Percentiles rank a stretch among this genome's conserved stretches.
Conservation (phyloP, 192 early-diverging fungal species). For the Phycomyces blakesleeanus region DNA sequence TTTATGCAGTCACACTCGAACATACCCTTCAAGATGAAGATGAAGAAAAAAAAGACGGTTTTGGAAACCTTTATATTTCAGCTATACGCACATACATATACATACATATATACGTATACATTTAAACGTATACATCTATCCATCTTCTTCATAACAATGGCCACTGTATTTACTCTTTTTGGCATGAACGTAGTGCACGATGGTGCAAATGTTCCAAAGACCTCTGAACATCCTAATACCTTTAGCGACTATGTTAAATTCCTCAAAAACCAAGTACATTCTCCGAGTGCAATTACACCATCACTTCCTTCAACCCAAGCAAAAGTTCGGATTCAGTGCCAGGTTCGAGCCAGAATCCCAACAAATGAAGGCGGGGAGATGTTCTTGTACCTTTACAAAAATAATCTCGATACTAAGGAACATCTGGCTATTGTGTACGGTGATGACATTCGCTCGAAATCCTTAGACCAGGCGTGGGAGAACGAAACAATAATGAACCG, state of each 20-base stretch:
- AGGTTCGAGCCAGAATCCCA: constrained; percentile 77
- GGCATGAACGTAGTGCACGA: constrained; percentile 39
- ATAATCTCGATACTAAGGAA: constrained; percentile 81
- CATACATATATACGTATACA: no score
- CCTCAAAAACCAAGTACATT: constrained; percentile 31
- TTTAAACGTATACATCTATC: no score
- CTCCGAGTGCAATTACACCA: constrained; percentile 29
- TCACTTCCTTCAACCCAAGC: constrained; percentile 1
- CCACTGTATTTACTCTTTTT: constrained; percentile 32
- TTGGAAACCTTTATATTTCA: no score
- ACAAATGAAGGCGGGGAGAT: constrained; percentile 73
- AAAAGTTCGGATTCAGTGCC: constrained; percentile 40
- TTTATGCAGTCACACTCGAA: no score
- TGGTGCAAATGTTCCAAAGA: not conserved
- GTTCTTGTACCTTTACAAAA: constrained; percentile 82
- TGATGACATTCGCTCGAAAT: constrained; percentile 64
- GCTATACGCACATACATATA: no score
- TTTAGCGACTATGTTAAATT: constrained; percentile 34
- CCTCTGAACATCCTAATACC: constrained; percentile 8
- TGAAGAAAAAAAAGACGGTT: no score
- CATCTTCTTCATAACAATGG: constrained; percentile 1
- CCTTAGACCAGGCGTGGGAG: constrained; percentile 58
- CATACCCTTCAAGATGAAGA: no score
- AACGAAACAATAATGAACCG: constrained; percentile 81
- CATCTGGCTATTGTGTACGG: constrained; percentile 96